A percentile compares a stretch with the other conserved stretches of the same genome.
phyloP scores from a whole-genome alignment of 2,329 filamentous ascomycete species.

The Ilyonectria sp. region DNA sequence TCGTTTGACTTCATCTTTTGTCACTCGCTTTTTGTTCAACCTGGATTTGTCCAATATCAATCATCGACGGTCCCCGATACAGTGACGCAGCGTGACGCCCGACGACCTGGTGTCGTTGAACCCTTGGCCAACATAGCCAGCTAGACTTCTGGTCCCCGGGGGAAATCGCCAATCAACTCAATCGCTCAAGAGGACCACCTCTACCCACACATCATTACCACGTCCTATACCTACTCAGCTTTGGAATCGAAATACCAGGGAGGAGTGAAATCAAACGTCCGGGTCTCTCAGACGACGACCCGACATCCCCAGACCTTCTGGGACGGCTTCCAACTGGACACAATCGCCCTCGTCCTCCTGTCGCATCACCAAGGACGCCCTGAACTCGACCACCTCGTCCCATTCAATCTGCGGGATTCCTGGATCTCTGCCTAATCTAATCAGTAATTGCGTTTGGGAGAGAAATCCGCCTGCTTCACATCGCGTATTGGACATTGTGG shows the following conservation, averaged over 20 bases:
- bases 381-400: slow-evolving; percentile 24
- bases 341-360: slow-evolving; percentile 33
- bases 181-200: slow-evolving; percentile 41
- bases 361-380: slow-evolving; percentile 36
- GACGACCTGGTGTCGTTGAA: slow-evolving; percentile 38
- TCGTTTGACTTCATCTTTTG: slow-evolving; percentile 33
- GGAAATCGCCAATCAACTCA: slow-evolving; percentile 42
- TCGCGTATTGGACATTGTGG: slow-evolving; percentile 19
- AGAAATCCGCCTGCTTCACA: slow-evolving; percentile 36
- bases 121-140: slow-evolving; percentile 27
- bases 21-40: slow-evolving; percentile 34
- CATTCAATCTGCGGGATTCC: slow-evolving; percentile 25
- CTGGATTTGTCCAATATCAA: slow-evolving; percentile 29
- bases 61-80: slow-evolving; percentile 30
- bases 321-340: slow-evolving; percentile 40
- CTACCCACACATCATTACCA: slow-evolving; percentile 39
- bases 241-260: slow-evolving; percentile 37
- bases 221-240: slow-evolving; percentile 32
- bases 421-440: slow-evolving; percentile 35
- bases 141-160: slow-evolving; percentile 35
- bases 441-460: slow-evolving; percentile 42
- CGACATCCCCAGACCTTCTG: slow-evolving; percentile 32
- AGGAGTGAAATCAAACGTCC: slow-evolving; percentile 37
- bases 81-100: slow-evolving; percentile 27
- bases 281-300: slow-evolving; percentile 32